Base-by-base conservation (phyloP, 192 early-diverging fungal genomes). In the Rhizoclosmatium globosum region DNA sequence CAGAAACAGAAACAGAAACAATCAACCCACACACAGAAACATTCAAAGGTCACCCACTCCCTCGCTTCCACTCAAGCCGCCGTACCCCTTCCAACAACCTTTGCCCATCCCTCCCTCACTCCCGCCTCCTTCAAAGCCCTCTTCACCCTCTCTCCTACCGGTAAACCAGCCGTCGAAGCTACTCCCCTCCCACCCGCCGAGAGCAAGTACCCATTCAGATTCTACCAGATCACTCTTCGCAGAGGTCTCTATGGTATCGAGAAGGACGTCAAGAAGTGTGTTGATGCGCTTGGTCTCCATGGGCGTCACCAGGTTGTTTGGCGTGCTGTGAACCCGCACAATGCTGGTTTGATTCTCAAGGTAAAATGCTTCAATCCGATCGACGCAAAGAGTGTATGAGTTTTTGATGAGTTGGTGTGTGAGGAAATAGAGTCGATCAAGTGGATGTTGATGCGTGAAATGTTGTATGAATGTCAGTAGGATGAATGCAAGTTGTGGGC, bases 341-440 rank as follows among this genome's bases (percentile, higher is more conserved):
- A 81, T 7, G 92, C 91, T 2, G 92, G 91, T n/a, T 83, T 83
- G 65, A 83, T 93, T 13, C 67, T 93, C 43, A 91, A 88, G 82
- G 75, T 91, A 23, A 87, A 89, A 13, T 53, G 17, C 6, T 53
- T 17, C 50, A 31, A 31, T 31, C 31, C 31, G 70, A 31, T 31
- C 31, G 31, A 31, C 31, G 31, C 31, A 31, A 31, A 31, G 31
- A 31, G 31, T 31, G 31, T 31, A 31, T 53, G 6, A 17, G 50
- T 53, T 53, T 53, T 53, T 53, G 50, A 13, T 53, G 6, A 53
- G 6, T 53, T 31, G 31, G 31, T 31, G 31, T 31, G 31, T 0
- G 31, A 31, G 31, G 0, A 31, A 31, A 31, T 0, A 31, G 31
- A 31, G 31, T 31, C 31, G 31, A 31, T 31, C 31, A 31, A 31